A percentile compares a stretch with the other conserved stretches of the same genome.
Conservation (phyloP, 73 alveolate species). For the Uronychia binucleata region DNA sequence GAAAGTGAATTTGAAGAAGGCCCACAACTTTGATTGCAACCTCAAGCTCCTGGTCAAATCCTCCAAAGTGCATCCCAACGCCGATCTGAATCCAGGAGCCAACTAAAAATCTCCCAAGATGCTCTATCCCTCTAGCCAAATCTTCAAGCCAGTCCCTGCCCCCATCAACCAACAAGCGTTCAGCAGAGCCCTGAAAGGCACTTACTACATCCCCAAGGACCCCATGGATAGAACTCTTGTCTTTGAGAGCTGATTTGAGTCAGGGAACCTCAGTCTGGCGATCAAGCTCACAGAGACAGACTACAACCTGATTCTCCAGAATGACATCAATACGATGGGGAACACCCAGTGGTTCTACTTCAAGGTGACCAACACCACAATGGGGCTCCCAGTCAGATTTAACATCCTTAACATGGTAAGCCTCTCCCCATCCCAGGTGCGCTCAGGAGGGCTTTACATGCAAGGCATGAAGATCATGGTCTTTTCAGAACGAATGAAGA, state of each 20-base stretch:
- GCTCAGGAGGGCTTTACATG: constrained; percentile 39
- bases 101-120: not conserved
- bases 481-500: constrained; percentile 24
- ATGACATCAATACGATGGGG: constrained; percentile 68
- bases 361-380: constrained; percentile 39
- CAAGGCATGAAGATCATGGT: constrained; percentile 69
- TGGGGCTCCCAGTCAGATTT: constrained; percentile 54
- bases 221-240: constrained; percentile 24
- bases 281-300: constrained; percentile 30
- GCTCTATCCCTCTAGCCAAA: not conserved
- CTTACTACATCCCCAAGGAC: constrained; percentile 57
- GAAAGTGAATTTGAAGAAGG: not conserved
- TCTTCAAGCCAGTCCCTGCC: not conserved
- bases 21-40: not conserved
- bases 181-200: not conserved
- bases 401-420: constrained; percentile 58
- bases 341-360: constrained; percentile 78
- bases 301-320: constrained; percentile 59
- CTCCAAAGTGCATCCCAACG: not conserved
- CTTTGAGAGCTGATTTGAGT: constrained; percentile 58
- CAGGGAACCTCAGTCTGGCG: constrained; percentile 49
- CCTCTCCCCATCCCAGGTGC: constrained; percentile 36
- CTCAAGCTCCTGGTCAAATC: not conserved
- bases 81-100: not conserved
- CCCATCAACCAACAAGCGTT: not conserved